These are phyloP conservation scores for Populus alba DNA, from an alignment of 345 rosid genomes.

Conservation along the genomic window DNA sequence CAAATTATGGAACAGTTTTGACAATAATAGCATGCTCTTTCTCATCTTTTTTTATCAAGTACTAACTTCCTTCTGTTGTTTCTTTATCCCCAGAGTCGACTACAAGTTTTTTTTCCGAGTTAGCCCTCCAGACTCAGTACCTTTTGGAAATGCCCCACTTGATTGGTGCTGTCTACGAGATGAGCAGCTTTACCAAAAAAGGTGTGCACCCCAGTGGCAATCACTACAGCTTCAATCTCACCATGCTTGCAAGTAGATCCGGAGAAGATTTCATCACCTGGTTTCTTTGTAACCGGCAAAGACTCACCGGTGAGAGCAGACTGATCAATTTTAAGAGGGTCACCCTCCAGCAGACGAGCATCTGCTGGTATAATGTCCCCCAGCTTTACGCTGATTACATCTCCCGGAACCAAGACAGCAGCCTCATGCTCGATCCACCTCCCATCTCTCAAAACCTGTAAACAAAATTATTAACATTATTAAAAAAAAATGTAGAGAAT, in stretches of 20 bases:
- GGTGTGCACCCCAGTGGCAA: slow-evolving; percentile 81
- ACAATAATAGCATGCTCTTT: neutral
- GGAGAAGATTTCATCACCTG: slow-evolving; percentile 72
- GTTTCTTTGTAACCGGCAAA: slow-evolving; percentile 64
- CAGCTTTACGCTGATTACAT: slow-evolving; percentile 67
- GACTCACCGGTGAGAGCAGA: slow-evolving; percentile 85
- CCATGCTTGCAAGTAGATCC: slow-evolving; percentile 92
- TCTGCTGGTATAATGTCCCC: slow-evolving; percentile 87
- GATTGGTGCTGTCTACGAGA: slow-evolving; percentile 74
- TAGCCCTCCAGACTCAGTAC: slow-evolving; percentile 16
- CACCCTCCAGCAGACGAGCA: slow-evolving; percentile 82
- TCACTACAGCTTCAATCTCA: slow-evolving; percentile 80
- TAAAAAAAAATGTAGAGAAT: neutral
- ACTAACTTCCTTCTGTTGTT: no score
- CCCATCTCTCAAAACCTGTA: slow-evolving; percentile 70
- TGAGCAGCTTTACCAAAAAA: slow-evolving; percentile 94
- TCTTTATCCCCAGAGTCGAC: no score
- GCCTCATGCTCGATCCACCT: slow-evolving; percentile 80
- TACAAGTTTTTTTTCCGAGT: neutral
- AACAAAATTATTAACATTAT: neutral
- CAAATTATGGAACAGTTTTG: neutral
- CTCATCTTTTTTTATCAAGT: neutral
- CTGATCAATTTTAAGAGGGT: slow-evolving; percentile 75
- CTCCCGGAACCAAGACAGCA: slow-evolving; percentile 71
- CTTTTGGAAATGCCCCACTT: slow-evolving; percentile 81